Conservation (phyloP, 768 basidiomycete genomes). For the Epithele typhae region DNA sequence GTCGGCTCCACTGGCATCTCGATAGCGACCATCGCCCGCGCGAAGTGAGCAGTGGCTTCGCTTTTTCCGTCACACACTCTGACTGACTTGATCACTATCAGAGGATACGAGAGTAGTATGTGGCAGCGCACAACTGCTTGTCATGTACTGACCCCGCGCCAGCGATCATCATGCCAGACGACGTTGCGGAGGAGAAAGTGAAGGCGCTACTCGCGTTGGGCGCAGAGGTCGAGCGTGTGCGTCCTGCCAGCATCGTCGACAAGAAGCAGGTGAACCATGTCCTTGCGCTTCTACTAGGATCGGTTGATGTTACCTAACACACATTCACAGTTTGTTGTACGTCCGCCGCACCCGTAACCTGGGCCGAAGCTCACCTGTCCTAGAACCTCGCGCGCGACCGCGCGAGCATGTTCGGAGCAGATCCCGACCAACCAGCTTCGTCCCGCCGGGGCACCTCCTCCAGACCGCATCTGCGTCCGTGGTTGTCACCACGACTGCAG, state of each 20-base stretch:
- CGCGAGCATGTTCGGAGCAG: conserved; percentile 67
- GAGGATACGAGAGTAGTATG: conserved; percentile 86
- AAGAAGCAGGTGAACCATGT: conserved; percentile 71
- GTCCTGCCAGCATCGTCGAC: conserved; percentile 96
- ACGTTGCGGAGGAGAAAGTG: conserved; percentile 89
- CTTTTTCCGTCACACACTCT: too few species aligned
- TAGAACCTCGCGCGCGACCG: conserved; percentile 86
- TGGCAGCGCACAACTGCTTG: too few species aligned
- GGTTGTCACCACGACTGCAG: conserved; percentile 49
- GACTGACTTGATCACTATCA: conserved; percentile 25
- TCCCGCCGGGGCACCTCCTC: conserved; percentile 13
- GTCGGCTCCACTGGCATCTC: conserved; percentile 96
- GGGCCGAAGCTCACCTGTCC: too few species aligned
- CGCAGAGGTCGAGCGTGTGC: conserved; percentile 82
- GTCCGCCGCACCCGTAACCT: background rate
- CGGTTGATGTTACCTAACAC: too few species aligned
- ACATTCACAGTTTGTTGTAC: conserved; percentile 54
- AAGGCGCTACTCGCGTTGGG: conserved; percentile 79
- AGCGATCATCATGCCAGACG: conserved; percentile 91
- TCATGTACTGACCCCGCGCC: too few species aligned
- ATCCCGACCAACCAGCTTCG: conserved; percentile 8
- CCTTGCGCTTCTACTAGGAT: too few species aligned
- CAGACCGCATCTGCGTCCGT: conserved; percentile 43
- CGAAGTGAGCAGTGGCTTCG: conserved; percentile 48
- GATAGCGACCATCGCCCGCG: conserved; percentile 87